These are phyloP conservation scores for Trichoderma reesei DNA, from an alignment of 495 filamentous ascomycete genomes.

Conservation along the genomic window DNA sequence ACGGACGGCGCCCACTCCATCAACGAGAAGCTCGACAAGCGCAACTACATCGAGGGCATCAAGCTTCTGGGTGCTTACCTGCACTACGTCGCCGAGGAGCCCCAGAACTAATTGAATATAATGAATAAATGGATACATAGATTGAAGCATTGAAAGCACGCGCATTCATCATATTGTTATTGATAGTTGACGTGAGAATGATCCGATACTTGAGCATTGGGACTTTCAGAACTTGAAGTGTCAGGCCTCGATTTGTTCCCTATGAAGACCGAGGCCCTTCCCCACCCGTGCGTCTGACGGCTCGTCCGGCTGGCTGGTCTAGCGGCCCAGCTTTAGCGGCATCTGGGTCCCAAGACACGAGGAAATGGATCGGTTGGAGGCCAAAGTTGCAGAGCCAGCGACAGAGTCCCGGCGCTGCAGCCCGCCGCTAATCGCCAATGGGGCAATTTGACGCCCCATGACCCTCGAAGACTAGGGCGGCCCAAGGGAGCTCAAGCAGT, in stretches of 20 bases:
- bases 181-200: too few species aligned
- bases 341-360: background rate
- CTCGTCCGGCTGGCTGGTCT: too few species aligned
- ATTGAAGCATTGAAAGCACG: background rate
- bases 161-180: too few species aligned
- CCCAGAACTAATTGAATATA: conserved; percentile 29
- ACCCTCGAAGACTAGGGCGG: background rate
- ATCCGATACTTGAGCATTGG: too few species aligned
- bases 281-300: background rate
- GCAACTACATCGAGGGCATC: conserved; percentile 97
- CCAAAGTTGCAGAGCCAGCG: background rate
- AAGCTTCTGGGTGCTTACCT: conserved; percentile 92
- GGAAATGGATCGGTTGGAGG: background rate
- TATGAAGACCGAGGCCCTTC: too few species aligned
- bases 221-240: too few species aligned
- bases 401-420: background rate
- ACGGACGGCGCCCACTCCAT: conserved; percentile 95
- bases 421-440: background rate
- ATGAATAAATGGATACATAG: background rate
- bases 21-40: conserved; percentile 96
- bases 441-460: conserved; percentile 5
- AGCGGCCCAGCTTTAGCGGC: background rate
- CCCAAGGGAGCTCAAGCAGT: too few species aligned
- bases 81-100: conserved; percentile 93
- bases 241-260: too few species aligned